phyloP scores from a whole-genome alignment of 2,329 filamentous ascomycete genomes.

The Esteya vermicola region DNA sequence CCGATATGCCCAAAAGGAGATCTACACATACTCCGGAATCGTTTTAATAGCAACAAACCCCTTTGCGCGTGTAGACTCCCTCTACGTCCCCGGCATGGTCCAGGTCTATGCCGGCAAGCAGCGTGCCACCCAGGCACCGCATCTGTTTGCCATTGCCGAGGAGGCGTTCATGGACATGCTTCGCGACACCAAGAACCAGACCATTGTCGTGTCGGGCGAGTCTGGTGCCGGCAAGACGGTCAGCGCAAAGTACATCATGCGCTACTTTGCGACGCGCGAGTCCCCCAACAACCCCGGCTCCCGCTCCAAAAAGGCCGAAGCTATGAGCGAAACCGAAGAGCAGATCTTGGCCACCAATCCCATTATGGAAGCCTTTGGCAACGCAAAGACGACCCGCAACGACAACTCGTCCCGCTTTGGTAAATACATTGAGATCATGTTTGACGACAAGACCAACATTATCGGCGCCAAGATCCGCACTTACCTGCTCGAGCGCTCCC shows the following conservation, averaged over 20 bases:
- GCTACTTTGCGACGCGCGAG: slow-evolving; percentile 96
- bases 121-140: slow-evolving; percentile 87
- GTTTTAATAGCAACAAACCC: slow-evolving; percentile 97
- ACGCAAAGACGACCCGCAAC: slow-evolving; percentile 98
- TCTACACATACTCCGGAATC: slow-evolving; percentile 98
- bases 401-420: slow-evolving; percentile 98
- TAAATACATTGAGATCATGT: slow-evolving; percentile 99
- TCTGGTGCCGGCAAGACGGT: slow-evolving; percentile 98
- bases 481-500: slow-evolving; percentile 86
- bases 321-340: slow-evolving; percentile 97
- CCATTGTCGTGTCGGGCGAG: slow-evolving; percentile 96
- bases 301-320: slow-evolving; percentile 58
- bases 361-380: slow-evolving; percentile 99
- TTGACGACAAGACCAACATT: slow-evolving; percentile 87
- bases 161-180: slow-evolving; percentile 99
- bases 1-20: slow-evolving; percentile 95
- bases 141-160: slow-evolving; percentile 97
- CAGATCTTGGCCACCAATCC: slow-evolving; percentile 97
- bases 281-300: slow-evolving; percentile 75
- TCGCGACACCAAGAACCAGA: slow-evolving; percentile 90
- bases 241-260: slow-evolving; percentile 99
- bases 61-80: slow-evolving; percentile 90
- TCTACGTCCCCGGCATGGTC: slow-evolving; percentile 99
- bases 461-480: slow-evolving; percentile 96
- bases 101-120: slow-evolving; percentile 97